These are phyloP conservation scores for Gentiana dahurica DNA, from an alignment of 257 asterid genomes.

Conservation along the genomic window DNA sequence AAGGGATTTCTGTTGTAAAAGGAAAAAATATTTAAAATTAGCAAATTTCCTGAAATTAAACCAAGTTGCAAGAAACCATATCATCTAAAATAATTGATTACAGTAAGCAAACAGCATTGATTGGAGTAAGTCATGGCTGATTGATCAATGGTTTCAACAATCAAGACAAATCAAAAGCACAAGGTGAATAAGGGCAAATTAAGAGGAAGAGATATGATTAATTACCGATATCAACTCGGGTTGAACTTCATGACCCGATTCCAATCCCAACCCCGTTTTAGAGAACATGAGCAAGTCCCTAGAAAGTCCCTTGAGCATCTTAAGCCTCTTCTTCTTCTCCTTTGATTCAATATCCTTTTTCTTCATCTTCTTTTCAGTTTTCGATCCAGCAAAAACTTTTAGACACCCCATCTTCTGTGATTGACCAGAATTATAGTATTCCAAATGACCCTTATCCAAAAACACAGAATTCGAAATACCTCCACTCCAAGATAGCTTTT, in stretches of 20 bases:
- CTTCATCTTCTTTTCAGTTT: slow-evolving; percentile 15
- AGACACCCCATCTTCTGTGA: slow-evolving; percentile 13
- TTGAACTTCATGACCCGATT: slow-evolving; percentile 37
- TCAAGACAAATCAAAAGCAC: not conserved
- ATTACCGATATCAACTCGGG: slow-evolving; percentile 52
- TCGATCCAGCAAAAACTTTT: slow-evolving; percentile 7
- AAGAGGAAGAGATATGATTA: not conserved
- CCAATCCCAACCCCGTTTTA: slow-evolving; percentile 41
- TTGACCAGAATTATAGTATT: slow-evolving; percentile 32
- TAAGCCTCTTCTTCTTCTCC: slow-evolving; percentile 50
- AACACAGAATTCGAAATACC: slow-evolving; percentile 15
- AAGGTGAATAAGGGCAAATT: not conserved
- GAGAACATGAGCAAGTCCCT: slow-evolving; percentile 37
- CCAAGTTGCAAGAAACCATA: no score
- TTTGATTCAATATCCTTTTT: slow-evolving; percentile 25
- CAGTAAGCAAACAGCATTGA: no score
- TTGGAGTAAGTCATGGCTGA: no score
- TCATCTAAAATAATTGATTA: no score
- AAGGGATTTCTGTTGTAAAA: no score
- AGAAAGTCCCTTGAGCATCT: slow-evolving; percentile 48
- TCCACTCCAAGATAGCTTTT: no score
- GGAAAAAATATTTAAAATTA: not conserved
- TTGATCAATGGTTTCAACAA: no score
- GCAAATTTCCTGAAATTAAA: not conserved
- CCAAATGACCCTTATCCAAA: slow-evolving; percentile 39